Conservation (phyloP, 805 yeast species). For the Hanseniaspora nectarophila region DNA sequence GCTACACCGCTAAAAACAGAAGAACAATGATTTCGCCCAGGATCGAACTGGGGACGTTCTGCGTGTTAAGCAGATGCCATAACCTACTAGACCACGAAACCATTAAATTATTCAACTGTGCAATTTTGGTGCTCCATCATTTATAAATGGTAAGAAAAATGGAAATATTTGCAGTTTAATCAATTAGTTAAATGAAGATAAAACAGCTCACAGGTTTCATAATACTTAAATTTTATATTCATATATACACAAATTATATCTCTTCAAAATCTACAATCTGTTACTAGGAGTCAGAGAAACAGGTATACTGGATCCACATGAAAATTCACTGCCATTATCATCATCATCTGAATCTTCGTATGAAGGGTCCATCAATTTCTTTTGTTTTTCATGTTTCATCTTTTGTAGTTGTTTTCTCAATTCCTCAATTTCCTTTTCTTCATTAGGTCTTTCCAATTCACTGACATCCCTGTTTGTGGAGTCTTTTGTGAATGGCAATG, state of each 20-base stretch:
- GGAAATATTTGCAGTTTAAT: too few relatives aligned
- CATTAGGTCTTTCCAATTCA: constrained; percentile 17
- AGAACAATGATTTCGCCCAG: constrained; percentile 90
- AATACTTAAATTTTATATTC: too few relatives aligned
- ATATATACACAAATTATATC: neutral
- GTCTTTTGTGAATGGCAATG: constrained; percentile 16
- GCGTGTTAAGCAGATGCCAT: constrained; percentile 99
- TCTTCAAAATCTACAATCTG: neutral
- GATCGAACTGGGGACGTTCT: constrained; percentile 99
- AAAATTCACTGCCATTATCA: constrained; percentile 15
- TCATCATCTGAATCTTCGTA: constrained; percentile 19
- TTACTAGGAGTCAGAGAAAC: constrained; percentile 9
- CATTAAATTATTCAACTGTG: constrained; percentile 25
- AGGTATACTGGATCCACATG: constrained; percentile 3
- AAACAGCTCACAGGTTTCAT: too few relatives aligned
- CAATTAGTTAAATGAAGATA: too few relatives aligned
- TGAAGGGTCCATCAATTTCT: constrained; percentile 13
- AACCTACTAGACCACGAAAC: constrained; percentile 99
- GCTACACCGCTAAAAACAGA: constrained; percentile 18
- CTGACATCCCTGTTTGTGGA: constrained; percentile 16
- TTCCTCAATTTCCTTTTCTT: constrained; percentile 19
- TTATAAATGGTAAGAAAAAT: too few relatives aligned
- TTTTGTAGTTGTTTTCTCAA: constrained; percentile 17
- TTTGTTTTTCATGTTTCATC: constrained; percentile 18
- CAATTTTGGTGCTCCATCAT: too few relatives aligned